These are phyloP conservation scores for Fusarium zealandicum DNA, from an alignment of 2,329 filamentous ascomycete genomes.

Conservation along the genomic window DNA sequence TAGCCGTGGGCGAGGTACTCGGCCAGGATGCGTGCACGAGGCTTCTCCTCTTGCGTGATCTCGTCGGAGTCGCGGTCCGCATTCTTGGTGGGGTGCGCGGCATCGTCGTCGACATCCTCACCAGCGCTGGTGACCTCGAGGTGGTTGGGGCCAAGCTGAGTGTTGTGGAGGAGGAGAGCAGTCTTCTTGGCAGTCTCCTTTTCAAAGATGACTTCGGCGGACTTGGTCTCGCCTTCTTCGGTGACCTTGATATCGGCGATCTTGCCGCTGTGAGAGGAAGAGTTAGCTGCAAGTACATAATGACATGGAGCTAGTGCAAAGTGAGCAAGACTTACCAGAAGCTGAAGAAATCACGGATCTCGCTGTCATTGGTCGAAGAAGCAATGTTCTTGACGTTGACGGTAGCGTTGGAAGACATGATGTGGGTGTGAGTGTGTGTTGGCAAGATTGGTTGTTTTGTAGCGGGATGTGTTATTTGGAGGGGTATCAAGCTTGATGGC, in stretches of 20 bases:
- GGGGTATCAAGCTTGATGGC: slow-evolving; percentile 26
- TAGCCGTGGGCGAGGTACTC: slow-evolving; percentile 98
- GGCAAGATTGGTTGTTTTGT: slow-evolving; percentile 1
- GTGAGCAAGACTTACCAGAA: slow-evolving; percentile 71
- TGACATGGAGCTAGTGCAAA: neutral
- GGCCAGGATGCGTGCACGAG: slow-evolving; percentile 88
- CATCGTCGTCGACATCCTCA: slow-evolving; percentile 70
- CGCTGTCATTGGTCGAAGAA: slow-evolving; percentile 80
- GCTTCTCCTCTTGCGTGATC: slow-evolving; percentile 96
- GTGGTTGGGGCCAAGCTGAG: slow-evolving; percentile 85
- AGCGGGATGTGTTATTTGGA: slow-evolving; percentile 10
- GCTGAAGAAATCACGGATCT: slow-evolving; percentile 96
- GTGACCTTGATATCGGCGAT: slow-evolving; percentile 84
- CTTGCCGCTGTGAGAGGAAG: slow-evolving; percentile 77
- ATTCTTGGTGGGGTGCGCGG: slow-evolving; percentile 61
- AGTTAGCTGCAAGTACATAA: slow-evolving; percentile 27
- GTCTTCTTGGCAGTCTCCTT: slow-evolving; percentile 97
- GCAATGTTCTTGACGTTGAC: slow-evolving; percentile 93
- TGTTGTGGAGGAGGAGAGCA: slow-evolving; percentile 95
- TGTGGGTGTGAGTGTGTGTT: slow-evolving; percentile 44
- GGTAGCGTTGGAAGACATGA: slow-evolving; percentile 66
- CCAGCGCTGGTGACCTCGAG: slow-evolving; percentile 76
- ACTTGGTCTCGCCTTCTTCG: slow-evolving; percentile 72
- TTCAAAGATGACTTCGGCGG: slow-evolving; percentile 93
- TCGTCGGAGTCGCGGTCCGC: slow-evolving; percentile 68